Evolutionary conservation across 805 yeast species (phyloP).

Genomic region (Candida sphagnicola): DNA sequence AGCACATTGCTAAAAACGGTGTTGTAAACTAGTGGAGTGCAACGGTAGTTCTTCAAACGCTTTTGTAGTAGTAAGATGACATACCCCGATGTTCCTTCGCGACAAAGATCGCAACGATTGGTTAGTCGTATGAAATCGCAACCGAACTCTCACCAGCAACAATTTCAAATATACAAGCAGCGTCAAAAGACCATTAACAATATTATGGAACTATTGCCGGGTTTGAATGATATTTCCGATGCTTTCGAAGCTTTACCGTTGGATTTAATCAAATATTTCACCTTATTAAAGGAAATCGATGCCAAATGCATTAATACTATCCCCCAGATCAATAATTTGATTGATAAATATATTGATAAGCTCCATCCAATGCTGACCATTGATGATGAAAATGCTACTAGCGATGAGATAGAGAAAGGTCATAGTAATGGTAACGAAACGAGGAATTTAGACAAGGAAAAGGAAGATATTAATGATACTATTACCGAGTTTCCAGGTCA

Average conservation of each 20-base stretch:
- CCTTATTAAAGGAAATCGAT: slow-evolving; percentile 86
- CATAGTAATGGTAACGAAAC: slow-evolving; percentile 4
- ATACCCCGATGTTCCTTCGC: slow-evolving; percentile 21
- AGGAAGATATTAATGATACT: not conserved
- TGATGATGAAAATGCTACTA: not conserved
- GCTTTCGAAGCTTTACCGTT: slow-evolving; percentile 86
- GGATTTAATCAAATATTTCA: slow-evolving; percentile 79
- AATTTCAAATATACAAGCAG: slow-evolving; percentile 30
- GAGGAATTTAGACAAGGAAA: slow-evolving; percentile 4
- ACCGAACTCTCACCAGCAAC: slow-evolving; percentile 10
- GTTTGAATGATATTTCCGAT: slow-evolving; percentile 87
- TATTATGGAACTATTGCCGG: slow-evolving; percentile 54
- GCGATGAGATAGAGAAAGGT: not conserved
- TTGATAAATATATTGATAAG: slow-evolving; percentile 40
- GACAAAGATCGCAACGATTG: slow-evolving; percentile 23
- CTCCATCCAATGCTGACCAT: slow-evolving; percentile 16
- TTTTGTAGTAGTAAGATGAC: too few relatives aligned
- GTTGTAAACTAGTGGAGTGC: too few relatives aligned
- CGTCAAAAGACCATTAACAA: slow-evolving; percentile 29
- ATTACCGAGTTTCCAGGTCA: not conserved
- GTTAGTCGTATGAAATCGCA: slow-evolving; percentile 9
- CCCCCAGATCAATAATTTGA: slow-evolving; percentile 59
- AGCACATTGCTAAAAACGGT: too few relatives aligned
- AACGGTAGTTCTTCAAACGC: too few relatives aligned
- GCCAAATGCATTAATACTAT: slow-evolving; percentile 82